These are phyloP conservation scores for Warburgia ugandensis DNA, from an alignment of 164 flowering plant genomes.

Conservation along the genomic window DNA sequence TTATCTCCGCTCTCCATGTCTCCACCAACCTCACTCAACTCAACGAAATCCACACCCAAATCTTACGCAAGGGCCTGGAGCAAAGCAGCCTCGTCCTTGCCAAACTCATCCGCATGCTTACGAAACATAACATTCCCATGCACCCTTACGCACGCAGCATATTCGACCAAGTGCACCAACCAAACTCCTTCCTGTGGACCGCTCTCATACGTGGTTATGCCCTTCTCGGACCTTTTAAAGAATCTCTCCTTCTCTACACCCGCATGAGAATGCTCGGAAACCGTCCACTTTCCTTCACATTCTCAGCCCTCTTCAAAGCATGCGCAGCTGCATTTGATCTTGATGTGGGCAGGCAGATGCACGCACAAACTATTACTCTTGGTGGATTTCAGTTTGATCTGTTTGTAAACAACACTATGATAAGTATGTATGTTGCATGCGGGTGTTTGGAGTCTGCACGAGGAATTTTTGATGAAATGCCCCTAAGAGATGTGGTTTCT, in stretches of 20 bases:
- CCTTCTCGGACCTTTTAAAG: conserved; percentile 6
- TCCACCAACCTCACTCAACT: conserved; percentile 11
- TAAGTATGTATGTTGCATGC: conserved; percentile 22
- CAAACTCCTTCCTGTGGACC: conserved; percentile 23
- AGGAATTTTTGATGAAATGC: conserved; percentile 25
- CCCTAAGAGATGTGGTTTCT: conserved; percentile 23
- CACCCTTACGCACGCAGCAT: conserved; percentile 14
- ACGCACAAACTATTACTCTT: conserved; percentile 15
- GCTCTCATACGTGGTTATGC: conserved; percentile 24
- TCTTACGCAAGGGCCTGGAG: conserved; percentile 20
- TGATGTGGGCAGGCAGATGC: conserved; percentile 17
- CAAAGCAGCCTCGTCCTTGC: conserved; percentile 20
- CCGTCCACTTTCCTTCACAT: conserved; percentile 22
- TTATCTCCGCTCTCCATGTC: conserved; percentile 11
- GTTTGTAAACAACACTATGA: conserved; percentile 20
- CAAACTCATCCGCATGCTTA: conserved; percentile 21
- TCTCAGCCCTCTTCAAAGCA: conserved; percentile 25
- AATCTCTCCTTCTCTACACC: conserved; percentile 12
- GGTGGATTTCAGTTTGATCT: conserved; percentile 25
- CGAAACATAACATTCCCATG: conserved; percentile 10
- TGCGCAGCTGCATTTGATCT: conserved; percentile 7
- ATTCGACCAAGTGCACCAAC: conserved; percentile 18
- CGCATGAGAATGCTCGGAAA: conserved; percentile 11
- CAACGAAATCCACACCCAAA: conserved; percentile 20
- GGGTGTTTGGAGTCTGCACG: conserved; percentile 16